Percentiles rank a stretch among this genome's conserved stretches.
Conservation (phyloP, 129 eudicot species). For the Glebionis coronaria region DNA sequence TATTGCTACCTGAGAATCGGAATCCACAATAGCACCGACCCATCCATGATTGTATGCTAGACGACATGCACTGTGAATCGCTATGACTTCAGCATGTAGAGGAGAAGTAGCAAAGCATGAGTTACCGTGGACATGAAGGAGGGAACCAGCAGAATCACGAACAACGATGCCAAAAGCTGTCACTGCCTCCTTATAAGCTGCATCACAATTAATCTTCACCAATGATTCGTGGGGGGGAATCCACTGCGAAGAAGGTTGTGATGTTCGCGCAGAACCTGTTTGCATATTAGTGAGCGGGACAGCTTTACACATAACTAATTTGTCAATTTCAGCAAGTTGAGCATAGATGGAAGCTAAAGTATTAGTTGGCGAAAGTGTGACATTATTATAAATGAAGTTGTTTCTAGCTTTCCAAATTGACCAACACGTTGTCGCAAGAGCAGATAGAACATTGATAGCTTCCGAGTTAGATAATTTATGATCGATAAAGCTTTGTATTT, state of each 20-base stretch:
- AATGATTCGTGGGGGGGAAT: not conserved
- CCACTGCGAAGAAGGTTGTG: not conserved
- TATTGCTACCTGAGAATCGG: not conserved
- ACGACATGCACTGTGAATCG: not conserved
- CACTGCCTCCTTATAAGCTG: not conserved
- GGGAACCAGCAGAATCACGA: not conserved
- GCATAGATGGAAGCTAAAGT: not conserved
- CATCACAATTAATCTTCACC: not conserved
- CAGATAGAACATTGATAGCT: not conserved
- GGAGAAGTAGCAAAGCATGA: not conserved
- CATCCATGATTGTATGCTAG: not conserved
- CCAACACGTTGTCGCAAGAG: not conserved
- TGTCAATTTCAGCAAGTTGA: not conserved
- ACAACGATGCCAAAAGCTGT: not conserved
- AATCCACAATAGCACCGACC: not conserved
- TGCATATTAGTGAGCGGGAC: not conserved
- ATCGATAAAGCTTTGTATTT: not conserved
- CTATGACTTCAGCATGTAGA: not conserved
- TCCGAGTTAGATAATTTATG: not conserved
- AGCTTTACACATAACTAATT: not conserved
- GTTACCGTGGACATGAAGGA: not conserved
- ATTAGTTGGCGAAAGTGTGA: not conserved
- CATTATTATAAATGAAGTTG: not conserved
- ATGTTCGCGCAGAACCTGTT: not conserved
- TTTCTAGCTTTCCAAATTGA: not conserved